Evolutionary conservation across 148 eudicot species (phyloP).

Genomic region (Vaccinium myrtillus): DNA sequence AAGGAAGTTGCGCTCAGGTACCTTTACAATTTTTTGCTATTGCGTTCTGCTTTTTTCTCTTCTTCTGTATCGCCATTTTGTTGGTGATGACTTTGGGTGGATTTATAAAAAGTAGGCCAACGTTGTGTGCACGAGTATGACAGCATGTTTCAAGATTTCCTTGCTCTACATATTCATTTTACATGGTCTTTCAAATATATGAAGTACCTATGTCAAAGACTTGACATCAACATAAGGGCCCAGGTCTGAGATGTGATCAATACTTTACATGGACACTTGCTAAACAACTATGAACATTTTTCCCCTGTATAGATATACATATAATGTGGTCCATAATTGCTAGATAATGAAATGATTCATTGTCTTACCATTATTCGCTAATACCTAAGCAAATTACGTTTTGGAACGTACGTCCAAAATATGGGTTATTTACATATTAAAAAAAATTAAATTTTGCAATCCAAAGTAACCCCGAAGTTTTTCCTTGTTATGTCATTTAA

Average conservation of each 20-base stretch:
- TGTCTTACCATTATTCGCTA: not conserved
- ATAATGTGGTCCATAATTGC: not conserved
- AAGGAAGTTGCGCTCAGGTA: slow-evolving; percentile 95
- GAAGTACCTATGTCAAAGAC: not conserved
- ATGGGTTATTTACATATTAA: not conserved
- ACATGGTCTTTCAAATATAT: not conserved
- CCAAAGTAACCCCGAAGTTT: not conserved
- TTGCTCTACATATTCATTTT: not conserved
- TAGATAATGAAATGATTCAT: not conserved
- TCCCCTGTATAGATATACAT: not conserved
- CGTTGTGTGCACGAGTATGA: not conserved
- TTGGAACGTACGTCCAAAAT: not conserved
- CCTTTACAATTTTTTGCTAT: not conserved
- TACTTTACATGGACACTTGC: not conserved
- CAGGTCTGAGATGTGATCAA: not conserved
- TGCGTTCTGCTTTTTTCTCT: not conserved
- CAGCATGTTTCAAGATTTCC: not conserved
- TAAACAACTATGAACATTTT: not conserved
- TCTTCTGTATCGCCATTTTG: not conserved
- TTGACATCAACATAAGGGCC: not conserved
- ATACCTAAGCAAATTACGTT: not conserved
- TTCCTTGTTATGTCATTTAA: not conserved
- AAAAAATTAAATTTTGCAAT: not conserved
- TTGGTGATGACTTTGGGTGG: not conserved
- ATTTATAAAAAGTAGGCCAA: not conserved